These are phyloP conservation scores for Hydnum rufescens DNA, from an alignment of 768 basidiomycete species.

Conservation along the genomic window DNA sequence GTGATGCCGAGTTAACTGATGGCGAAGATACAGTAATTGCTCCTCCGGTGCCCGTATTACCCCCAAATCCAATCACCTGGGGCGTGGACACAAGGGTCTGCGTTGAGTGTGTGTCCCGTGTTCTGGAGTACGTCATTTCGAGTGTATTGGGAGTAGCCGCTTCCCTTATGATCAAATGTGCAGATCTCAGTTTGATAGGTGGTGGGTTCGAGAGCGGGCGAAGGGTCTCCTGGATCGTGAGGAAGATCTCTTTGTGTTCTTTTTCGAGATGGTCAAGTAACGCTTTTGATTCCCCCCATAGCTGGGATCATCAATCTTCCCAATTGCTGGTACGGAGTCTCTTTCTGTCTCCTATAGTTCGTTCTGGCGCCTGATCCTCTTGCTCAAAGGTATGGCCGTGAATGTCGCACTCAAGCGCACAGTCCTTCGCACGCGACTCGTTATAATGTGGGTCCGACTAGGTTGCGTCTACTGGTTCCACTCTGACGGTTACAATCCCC, in stretches of 20 bases:
- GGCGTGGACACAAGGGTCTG: neutral
- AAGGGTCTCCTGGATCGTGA: neutral
- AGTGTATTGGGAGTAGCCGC: neutral
- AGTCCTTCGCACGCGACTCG: neutral
- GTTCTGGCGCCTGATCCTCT: neutral
- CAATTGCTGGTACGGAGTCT: neutral
- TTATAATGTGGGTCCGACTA: neutral
- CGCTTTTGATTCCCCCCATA: neutral
- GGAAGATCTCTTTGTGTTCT: neutral
- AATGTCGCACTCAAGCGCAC: neutral
- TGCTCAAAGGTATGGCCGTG: neutral
- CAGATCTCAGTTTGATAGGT: neutral
- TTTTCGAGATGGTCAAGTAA: neutral
- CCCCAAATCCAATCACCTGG: too few species aligned
- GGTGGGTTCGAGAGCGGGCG: neutral
- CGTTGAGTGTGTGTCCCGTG: neutral
- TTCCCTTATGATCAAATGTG: neutral
- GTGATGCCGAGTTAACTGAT: neutral
- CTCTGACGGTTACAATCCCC: too few species aligned
- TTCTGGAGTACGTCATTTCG: neutral
- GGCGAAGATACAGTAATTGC: neutral
- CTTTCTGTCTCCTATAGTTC: neutral
- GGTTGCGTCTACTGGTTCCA: too few species aligned
- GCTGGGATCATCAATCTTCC: neutral
- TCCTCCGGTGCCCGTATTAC: neutral